phyloP scores from a whole-genome alignment of 768 basidiomycete genomes.

The Auricularia sp. region DNA sequence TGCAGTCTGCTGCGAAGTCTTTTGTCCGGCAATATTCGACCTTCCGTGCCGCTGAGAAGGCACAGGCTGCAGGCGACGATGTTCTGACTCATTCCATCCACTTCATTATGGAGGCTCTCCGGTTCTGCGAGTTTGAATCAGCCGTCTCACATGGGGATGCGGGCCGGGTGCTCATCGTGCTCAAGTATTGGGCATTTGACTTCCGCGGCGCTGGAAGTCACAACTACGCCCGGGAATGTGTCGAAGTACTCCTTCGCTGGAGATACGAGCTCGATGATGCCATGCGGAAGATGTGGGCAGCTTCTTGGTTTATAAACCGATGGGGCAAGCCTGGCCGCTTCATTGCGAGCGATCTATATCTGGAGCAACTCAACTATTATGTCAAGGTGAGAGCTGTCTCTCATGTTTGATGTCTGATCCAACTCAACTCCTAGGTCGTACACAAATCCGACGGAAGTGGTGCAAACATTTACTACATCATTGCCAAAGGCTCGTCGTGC shows the following conservation, averaged over 20 bases:
- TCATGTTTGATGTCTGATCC: neutral
- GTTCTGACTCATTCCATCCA: conserved; percentile 15
- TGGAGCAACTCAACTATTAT: conserved; percentile 23
- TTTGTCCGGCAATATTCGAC: conserved; percentile 9
- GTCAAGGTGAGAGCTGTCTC: conserved; percentile 16
- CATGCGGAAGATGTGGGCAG: conserved; percentile 14
- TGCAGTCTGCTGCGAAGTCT: neutral
- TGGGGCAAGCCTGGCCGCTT: conserved; percentile 18
- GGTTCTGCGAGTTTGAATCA: conserved; percentile 21
- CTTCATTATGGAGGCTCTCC: conserved; percentile 23
- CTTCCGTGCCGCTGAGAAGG: conserved; percentile 6
- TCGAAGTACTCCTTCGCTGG: conserved; percentile 12
- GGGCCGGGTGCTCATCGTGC: conserved; percentile 19
- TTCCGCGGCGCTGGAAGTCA: conserved; percentile 24
- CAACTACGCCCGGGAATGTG: conserved; percentile 25
- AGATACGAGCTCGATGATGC: conserved; percentile 14
- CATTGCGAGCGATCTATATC: conserved; percentile 22
- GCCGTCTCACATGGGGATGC: conserved; percentile 24
- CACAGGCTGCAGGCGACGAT: conserved; percentile 11
- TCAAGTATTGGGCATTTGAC: conserved; percentile 19
- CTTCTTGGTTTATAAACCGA: conserved; percentile 22
- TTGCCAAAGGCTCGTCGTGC: conserved; percentile 21
- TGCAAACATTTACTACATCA: conserved; percentile 19
- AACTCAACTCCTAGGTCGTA: conserved; percentile 12
- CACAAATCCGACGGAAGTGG: conserved; percentile 20